Percentiles rank a stretch among this genome's conserved stretches.
Evolutionary conservation across 192 early-diverging fungal species (phyloP).

Genomic region (Umbelopsis ramanniana): DNA sequence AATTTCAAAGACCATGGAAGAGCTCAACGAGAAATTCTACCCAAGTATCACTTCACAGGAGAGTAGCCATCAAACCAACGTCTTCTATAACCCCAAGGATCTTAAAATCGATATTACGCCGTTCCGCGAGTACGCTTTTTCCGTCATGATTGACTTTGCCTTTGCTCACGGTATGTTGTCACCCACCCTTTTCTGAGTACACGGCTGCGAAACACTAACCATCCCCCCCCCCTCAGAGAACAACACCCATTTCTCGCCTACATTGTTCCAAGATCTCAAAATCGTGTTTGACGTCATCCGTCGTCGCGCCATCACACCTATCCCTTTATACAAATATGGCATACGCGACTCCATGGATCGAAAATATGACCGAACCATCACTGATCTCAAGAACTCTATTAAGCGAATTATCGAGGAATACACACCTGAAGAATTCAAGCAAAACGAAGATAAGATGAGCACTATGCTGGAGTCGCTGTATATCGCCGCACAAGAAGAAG

Average conservation of each 20-base stretch:
- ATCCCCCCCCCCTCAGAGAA: not conserved
- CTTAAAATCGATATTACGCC: not conserved
- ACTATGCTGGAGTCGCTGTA: constrained; percentile 20
- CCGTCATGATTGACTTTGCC: constrained; percentile 18
- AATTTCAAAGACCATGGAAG: not conserved
- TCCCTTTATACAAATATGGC: constrained; percentile 10
- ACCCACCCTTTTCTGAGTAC: not conserved
- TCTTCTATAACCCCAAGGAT: constrained; percentile 15
- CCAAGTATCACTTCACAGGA: not conserved
- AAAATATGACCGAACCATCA: not conserved
- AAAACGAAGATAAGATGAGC: not conserved
- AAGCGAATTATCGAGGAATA: constrained; percentile 11
- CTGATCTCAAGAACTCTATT: not conserved
- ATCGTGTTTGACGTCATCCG: not conserved
- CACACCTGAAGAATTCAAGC: not conserved
- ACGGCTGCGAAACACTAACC: not conserved
- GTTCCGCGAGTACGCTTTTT: not conserved
- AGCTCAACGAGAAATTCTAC: constrained; percentile 4
- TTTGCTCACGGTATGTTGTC: constrained; percentile 21
- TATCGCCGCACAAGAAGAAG: constrained; percentile 1
- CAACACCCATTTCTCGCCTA: not conserved
- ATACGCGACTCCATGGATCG: not conserved
- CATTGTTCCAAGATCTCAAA: not conserved
- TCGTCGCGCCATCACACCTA: not conserved
- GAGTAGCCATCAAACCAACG: not conserved